Percentiles rank a stretch among this genome's conserved stretches.
Evolutionary conservation across 352 stramenopile species (phyloP).

Genomic region (Phytopythium boreale): DNA sequence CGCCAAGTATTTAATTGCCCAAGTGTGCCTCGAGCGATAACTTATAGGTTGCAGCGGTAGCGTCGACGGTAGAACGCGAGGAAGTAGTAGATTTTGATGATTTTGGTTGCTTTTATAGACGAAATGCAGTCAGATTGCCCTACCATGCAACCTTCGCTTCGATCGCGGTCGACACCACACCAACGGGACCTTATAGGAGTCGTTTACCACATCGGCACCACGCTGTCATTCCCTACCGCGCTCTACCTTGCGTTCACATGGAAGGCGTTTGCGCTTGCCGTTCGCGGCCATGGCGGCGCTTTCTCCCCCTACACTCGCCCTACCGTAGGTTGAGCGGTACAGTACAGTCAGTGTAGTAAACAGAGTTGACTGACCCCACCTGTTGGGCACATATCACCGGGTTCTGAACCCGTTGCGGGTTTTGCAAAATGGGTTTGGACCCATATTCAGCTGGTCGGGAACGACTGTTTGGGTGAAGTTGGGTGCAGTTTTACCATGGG

Average conservation of each 20-base stretch:
- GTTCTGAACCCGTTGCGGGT: not conserved
- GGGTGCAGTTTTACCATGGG: not conserved
- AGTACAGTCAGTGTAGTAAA: not conserved
- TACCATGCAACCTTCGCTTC: too few species aligned
- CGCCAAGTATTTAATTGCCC: not conserved
- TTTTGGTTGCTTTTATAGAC: not conserved
- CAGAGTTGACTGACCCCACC: not conserved
- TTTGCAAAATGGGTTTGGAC: not conserved
- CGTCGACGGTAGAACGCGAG: not conserved
- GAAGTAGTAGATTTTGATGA: conserved; percentile 3
- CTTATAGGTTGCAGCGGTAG: not conserved
- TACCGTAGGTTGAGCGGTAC: not conserved
- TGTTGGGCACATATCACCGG: not conserved
- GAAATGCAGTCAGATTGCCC: not conserved
- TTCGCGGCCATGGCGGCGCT: too few species aligned
- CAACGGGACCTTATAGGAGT: too few species aligned
- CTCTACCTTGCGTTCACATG: too few species aligned
- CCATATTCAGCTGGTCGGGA: conserved; percentile 2
- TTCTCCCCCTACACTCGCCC: not conserved
- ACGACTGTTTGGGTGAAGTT: too few species aligned
- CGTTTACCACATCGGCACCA: too few species aligned
- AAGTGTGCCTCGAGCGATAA: not conserved
- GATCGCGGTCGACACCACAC: too few species aligned
- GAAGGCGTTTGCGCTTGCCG: too few species aligned
- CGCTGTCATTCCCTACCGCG: too few species aligned